These are phyloP conservation scores for Collybia sordida DNA, from an alignment of 768 basidiomycete genomes.

Conservation along the genomic window DNA sequence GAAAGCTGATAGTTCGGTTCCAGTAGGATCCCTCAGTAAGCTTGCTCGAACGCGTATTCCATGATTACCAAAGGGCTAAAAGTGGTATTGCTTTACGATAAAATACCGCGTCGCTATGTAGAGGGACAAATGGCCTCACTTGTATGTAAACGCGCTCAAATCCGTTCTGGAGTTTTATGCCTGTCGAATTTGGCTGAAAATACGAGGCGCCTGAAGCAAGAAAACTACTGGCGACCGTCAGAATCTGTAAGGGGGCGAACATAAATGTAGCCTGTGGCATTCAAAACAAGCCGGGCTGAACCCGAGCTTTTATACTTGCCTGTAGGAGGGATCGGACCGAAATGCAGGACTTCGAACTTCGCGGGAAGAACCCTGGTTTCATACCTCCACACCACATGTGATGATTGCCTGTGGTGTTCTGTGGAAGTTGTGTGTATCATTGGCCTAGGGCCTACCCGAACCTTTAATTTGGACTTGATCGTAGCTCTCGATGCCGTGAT, in stretches of 20 bases:
- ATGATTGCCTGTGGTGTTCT: too few species aligned
- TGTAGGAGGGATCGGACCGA: too few species aligned
- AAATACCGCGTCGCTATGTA: not conserved
- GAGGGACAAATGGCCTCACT: constrained; percentile 13
- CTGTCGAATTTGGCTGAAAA: constrained; percentile 28
- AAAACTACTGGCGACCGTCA: not conserved
- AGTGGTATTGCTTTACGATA: not conserved
- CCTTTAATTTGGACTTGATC: too few species aligned
- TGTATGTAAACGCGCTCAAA: constrained; percentile 34
- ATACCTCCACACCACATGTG: too few species aligned
- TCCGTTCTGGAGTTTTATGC: constrained; percentile 33
- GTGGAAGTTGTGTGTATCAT: too few species aligned
- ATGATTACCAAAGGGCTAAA: constrained; percentile 35
- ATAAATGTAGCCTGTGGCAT: too few species aligned
- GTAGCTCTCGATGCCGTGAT: too few species aligned
- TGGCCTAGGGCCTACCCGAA: too few species aligned
- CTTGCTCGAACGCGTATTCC: constrained; percentile 35
- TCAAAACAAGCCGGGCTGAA: too few species aligned
- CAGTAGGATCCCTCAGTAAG: constrained; percentile 32
- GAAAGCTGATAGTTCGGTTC: constrained; percentile 30
- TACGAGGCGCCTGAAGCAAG: constrained; percentile 11
- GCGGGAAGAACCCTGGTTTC: too few species aligned
- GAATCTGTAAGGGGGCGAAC: not conserved
- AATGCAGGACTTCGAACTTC: too few species aligned
- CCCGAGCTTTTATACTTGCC: too few species aligned